Evolutionary conservation across 2,329 filamentous ascomycete species (phyloP), one percentile per base, ranked within the genome.

Genomic region (Atkinsonella texensis): DNA sequence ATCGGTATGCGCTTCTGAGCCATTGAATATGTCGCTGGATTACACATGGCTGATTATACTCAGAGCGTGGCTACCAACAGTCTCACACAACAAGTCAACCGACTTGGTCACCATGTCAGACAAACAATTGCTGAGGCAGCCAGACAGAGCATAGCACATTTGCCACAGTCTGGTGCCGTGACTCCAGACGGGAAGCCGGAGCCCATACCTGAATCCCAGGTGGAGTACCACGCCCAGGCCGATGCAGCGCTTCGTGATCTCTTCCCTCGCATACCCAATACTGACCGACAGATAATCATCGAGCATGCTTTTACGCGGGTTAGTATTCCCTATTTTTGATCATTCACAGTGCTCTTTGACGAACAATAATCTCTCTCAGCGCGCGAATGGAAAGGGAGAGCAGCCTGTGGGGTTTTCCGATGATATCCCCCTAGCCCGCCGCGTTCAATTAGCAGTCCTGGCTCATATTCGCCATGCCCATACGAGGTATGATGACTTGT

Each of bases 401-500:
- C 70, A 70, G 38, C 75, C 75, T 52, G 81, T 84, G 55, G 81
- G 81, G 40, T 69, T 82, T 54, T 77, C 76, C 28, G 60, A 66
- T 38, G 69, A 78, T 47, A 68, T 84, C 46, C 69, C 79, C 10
- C 68, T 85, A 43, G 78, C 79, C 41, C 76, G 80, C 20, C 74
- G 81, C 53, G 80, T 83, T 46, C 80, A 84, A 61, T 73, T 84
- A 47, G 81, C 81, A 39, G 80, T 82, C 10, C 71, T 84, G 58
- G 80, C 81, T 52, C 81, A 84, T 59, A 84, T 85, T 58, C 74
- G 81, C 42, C 81, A 85, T 60, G 79, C 66, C n/a, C 79, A 83
- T 58, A 85, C 81, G 6, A 73, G 78, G 58, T 85, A 85, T 67
- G 81, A 85, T 60, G 64, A 75, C 52, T 68, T 84, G 17, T 67